Conservation (phyloP, 2,329 filamentous ascomycete genomes). For the Neurospora sp. region DNA sequence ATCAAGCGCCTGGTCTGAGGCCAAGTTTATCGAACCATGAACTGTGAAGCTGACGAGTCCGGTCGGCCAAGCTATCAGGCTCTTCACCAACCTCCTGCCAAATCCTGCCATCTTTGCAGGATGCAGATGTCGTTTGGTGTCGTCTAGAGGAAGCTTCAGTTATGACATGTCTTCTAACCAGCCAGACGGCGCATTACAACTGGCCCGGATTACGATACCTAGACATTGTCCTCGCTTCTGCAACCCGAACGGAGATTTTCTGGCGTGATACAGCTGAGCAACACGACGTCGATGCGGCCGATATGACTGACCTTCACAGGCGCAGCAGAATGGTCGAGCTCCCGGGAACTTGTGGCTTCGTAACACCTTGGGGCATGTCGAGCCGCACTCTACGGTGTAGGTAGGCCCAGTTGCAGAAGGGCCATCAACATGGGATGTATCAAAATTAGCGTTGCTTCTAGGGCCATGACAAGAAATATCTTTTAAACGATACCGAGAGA, state of each 20-base stretch:
- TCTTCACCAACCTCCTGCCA: not conserved
- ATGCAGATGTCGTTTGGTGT: not conserved
- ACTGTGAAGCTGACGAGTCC: not conserved
- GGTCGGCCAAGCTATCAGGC: not conserved
- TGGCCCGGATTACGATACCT: not conserved
- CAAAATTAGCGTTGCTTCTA: not conserved
- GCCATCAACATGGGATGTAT: not conserved
- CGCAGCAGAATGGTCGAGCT: not conserved
- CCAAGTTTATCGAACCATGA: not conserved
- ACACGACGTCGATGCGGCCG: not conserved
- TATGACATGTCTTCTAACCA: not conserved
- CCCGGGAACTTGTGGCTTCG: not conserved
- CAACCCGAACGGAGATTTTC: not conserved
- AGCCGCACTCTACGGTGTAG: not conserved
- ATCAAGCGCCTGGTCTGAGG: not conserved
- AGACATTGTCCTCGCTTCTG: not conserved
- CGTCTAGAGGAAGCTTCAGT: not conserved
- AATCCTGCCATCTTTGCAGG: not conserved
- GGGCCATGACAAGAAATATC: not conserved
- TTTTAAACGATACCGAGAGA: not conserved
- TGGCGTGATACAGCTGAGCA: not conserved
- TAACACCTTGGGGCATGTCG: not conserved
- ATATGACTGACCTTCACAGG: not conserved
- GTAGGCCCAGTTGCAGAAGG: not conserved
- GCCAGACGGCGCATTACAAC: not conserved